Evolutionary conservation across 1,284 basidiomycete genomes (phyloP).

Genomic region (Ceraceosorus guamensis): DNA sequence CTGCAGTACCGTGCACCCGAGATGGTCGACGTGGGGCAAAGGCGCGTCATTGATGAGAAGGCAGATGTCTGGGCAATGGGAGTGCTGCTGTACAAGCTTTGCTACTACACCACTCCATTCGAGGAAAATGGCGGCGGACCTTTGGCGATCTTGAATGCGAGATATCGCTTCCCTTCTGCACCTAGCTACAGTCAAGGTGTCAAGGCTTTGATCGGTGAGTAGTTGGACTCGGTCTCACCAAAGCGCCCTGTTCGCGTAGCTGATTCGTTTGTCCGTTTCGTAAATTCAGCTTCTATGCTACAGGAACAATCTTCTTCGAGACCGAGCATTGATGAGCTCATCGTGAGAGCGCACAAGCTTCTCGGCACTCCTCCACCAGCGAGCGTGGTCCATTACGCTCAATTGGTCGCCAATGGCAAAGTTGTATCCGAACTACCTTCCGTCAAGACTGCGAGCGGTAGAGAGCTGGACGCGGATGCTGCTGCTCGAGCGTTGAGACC

Average conservation of each 20-base stretch:
- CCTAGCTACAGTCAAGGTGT: constrained; percentile 83
- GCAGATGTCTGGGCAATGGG: constrained; percentile 75
- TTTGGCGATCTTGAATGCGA: constrained; percentile 89
- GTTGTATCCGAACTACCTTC: constrained; percentile 18
- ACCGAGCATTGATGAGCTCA: constrained; percentile 34
- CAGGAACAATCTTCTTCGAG: constrained; percentile 34
- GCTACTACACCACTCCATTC: constrained; percentile 98
- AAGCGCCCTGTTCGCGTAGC: no score
- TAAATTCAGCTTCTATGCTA: constrained; percentile 16
- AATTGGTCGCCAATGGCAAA: constrained; percentile 20
- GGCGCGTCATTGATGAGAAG: constrained; percentile 79
- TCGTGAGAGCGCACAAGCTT: constrained; percentile 30
- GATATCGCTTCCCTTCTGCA: constrained; percentile 63
- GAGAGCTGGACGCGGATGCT: background rate
- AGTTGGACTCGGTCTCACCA: background rate
- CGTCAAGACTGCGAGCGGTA: constrained; percentile 8
- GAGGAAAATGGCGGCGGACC: constrained; percentile 67
- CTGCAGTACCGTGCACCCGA: constrained; percentile 92
- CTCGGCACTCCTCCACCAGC: constrained; percentile 28
- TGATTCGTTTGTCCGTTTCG: no score
- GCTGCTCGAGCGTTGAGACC: constrained; percentile 1
- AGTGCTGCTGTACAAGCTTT: constrained; percentile 71
- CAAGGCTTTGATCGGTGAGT: constrained; percentile 66
- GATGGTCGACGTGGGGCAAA: constrained; percentile 85
- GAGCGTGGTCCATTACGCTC: constrained; percentile 24